Conservation (phyloP, 192 early-diverging fungal genomes). For the Linnemannia exigua region DNA sequence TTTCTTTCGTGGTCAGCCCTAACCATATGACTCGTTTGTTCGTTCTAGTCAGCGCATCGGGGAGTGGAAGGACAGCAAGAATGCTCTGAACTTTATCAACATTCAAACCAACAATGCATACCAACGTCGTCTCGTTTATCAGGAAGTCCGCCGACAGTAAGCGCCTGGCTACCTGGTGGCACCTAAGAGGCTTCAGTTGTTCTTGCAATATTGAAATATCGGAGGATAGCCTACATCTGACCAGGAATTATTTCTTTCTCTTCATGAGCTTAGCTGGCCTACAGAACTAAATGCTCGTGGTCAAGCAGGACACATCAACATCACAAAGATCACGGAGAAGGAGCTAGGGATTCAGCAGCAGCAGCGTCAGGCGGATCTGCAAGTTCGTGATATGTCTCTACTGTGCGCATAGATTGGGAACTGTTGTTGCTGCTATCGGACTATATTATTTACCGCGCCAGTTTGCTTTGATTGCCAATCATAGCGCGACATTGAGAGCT, state of each 20-base stretch:
- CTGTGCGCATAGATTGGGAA: neutral
- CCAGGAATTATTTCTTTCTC: neutral
- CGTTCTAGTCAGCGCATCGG: conserved; percentile 13
- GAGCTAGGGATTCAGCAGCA: conserved; percentile 1
- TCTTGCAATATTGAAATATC: neutral
- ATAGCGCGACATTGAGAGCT: conserved; percentile 34
- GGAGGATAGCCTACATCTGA: neutral
- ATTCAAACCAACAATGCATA: conserved; percentile 27
- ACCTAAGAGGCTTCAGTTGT: neutral
- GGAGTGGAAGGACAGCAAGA: conserved; percentile 21
- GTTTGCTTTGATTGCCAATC: neutral
- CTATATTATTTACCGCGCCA: neutral
- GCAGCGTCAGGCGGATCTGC: conserved; percentile 8
- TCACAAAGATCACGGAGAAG: conserved; percentile 29
- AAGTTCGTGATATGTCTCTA: conserved; percentile 1
- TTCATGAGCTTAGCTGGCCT: conserved; percentile 16
- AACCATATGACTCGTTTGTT: neutral
- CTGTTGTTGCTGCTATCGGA: neutral
- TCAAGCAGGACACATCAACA: conserved; percentile 1
- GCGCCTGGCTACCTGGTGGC: neutral
- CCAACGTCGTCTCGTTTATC: conserved; percentile 32
- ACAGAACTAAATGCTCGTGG: conserved; percentile 27
- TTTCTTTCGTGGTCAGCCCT: neutral
- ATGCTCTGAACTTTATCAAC: conserved; percentile 34
- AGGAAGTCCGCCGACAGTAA: conserved; percentile 41